Conservation (phyloP, 192 early-diverging fungal genomes). For the Chytriomyces hyalinus region DNA sequence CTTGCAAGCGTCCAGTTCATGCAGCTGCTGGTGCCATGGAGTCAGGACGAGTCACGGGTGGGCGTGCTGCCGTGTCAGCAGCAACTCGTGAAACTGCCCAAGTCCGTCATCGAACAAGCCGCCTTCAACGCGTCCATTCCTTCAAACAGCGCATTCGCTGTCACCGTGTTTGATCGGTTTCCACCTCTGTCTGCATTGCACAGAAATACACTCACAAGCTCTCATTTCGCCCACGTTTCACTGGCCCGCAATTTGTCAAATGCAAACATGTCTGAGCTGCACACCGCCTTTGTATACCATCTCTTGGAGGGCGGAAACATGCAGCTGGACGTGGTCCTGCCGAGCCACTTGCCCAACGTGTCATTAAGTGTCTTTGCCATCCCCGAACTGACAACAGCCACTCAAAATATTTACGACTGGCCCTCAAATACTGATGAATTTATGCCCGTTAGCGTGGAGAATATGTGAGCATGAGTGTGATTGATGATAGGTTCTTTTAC, state of each 20-base stretch:
- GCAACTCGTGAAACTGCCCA: background rate
- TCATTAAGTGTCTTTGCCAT: background rate
- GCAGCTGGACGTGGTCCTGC: background rate
- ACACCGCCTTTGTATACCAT: background rate
- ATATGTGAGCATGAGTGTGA: background rate
- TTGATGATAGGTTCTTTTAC: too few relatives aligned
- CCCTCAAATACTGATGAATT: background rate
- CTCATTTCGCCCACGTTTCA: background rate
- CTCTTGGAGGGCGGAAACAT: background rate
- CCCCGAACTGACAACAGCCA: background rate
- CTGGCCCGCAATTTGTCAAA: background rate
- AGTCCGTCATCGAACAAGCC: background rate
- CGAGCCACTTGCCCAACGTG: background rate
- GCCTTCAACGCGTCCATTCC: background rate
- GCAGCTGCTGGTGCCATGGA: background rate
- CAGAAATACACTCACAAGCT: background rate
- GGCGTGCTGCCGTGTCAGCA: background rate
- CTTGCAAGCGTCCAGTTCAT: background rate
- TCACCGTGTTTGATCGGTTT: background rate
- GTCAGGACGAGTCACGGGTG: background rate
- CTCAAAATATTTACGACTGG: background rate
- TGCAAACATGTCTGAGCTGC: background rate
- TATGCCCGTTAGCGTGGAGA: background rate
- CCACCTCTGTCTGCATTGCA: background rate
- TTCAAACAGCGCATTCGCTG: background rate